Evolutionary conservation across 192 early-diverging fungal species (phyloP).

Genomic region (Neocallimastix lanati): DNA sequence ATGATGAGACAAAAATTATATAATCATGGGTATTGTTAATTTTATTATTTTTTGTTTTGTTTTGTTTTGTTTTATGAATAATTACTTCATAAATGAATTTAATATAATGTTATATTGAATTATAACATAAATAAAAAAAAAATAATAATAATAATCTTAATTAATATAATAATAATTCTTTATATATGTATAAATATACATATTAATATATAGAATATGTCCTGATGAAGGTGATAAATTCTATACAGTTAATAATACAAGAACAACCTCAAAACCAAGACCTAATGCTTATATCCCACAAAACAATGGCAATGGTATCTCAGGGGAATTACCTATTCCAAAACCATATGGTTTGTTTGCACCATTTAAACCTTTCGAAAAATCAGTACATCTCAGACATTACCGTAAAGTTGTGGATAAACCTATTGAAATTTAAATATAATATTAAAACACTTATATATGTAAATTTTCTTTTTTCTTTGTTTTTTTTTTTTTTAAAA

Average conservation of each 20-base stretch:
- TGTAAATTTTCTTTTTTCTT: no score
- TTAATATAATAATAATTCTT: no score
- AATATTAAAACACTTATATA: no score
- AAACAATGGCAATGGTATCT: constrained; percentile 5
- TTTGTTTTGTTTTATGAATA: no score
- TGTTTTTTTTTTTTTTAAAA: no score
- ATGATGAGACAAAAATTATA: constrained; percentile 7
- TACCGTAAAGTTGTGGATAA: constrained; percentile 22
- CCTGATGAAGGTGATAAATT: constrained; percentile 29
- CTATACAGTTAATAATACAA: constrained; percentile 18
- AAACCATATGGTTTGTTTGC: constrained; percentile 34
- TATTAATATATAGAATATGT: background rate
- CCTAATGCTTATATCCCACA: constrained; percentile 42
- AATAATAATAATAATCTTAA: no score
- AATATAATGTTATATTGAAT: no score
- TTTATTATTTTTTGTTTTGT: no score
- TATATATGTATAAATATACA: no score
- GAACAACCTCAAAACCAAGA: constrained; percentile 29
- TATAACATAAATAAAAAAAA: no score
- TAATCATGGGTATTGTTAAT: constrained; percentile 3
- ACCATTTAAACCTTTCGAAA: constrained; percentile 33
- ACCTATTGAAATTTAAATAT: constrained; percentile 29
- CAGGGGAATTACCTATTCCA: constrained; percentile 31
- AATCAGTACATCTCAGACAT: constrained; percentile 24
- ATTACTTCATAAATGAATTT: no score